Evolutionary conservation across 2,329 filamentous ascomycete species (phyloP).

Genomic region (Pseudogymnoascus sp.): DNA sequence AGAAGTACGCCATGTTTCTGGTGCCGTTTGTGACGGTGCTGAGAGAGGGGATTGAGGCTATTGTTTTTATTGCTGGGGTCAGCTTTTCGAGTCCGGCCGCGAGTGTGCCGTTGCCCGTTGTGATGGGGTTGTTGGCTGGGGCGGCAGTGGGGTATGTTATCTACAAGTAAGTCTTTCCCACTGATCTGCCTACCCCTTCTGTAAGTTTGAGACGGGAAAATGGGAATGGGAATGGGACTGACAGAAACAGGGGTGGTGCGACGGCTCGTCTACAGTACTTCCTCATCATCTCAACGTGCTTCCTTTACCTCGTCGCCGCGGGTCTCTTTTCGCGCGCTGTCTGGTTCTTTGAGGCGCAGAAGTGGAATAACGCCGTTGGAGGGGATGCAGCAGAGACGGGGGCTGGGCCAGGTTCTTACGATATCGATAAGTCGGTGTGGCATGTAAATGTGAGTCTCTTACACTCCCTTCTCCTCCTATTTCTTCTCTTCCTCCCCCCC

Average conservation of each 20-base stretch:
- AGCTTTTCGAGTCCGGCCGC: conserved; percentile 66
- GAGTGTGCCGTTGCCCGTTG: conserved; percentile 68
- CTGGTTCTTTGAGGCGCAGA: conserved; percentile 63
- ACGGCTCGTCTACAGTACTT: conserved; percentile 64
- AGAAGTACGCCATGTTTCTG: conserved; percentile 80
- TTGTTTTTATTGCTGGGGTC: conserved; percentile 80
- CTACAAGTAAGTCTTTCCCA: conserved; percentile 57
- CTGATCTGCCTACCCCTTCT: no score
- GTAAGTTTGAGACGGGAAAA: no score
- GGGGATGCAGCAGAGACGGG: conserved; percentile 53
- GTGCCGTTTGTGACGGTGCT: conserved; percentile 84
- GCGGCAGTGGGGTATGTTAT: conserved; percentile 60
- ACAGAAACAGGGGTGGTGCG: conserved; percentile 45
- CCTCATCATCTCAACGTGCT: conserved; percentile 71
- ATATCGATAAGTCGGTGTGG: conserved; percentile 72
- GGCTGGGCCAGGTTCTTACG: conserved; percentile 65
- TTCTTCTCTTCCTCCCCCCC: background rate
- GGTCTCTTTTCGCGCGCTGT: conserved; percentile 71
- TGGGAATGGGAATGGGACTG: background rate
- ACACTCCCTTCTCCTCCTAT: background rate
- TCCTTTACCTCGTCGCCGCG: conserved; percentile 76
- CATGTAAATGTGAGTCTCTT: conserved; percentile 60
- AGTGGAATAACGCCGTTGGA: conserved; percentile 46
- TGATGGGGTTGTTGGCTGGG: conserved; percentile 64
- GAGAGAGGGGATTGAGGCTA: conserved; percentile 75